phyloP scores from a whole-genome alignment of 768 basidiomycete species.

The Trametes cinnabarina region DNA sequence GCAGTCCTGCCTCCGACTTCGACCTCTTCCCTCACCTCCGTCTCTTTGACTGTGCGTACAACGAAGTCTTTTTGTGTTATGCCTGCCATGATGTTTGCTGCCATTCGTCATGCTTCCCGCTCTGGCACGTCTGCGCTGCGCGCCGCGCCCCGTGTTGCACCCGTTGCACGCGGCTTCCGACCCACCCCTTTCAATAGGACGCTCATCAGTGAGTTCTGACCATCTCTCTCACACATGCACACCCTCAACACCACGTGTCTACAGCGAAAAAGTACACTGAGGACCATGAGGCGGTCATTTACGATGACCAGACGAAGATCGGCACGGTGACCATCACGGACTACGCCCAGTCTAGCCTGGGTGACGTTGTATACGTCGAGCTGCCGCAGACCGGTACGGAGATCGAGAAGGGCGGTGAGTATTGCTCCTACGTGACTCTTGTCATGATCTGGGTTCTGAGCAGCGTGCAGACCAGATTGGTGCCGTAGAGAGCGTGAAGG shows the following conservation, averaged over 20 bases:
- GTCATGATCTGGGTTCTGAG: not conserved
- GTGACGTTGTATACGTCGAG: slow-evolving; percentile 98
- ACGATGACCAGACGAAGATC: slow-evolving; percentile 72
- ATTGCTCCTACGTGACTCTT: not conserved
- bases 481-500: slow-evolving; percentile 95
- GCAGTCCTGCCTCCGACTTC: slow-evolving; percentile 7
- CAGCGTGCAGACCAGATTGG: slow-evolving; percentile 68
- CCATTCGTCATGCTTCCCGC: slow-evolving; percentile 32
- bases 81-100: slow-evolving; percentile 27
- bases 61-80: not conserved
- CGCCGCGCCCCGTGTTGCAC: slow-evolving; percentile 26
- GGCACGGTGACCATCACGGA: slow-evolving; percentile 87
- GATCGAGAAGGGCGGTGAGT: slow-evolving; percentile 74
- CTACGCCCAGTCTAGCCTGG: slow-evolving; percentile 87
- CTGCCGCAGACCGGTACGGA: slow-evolving; percentile 64
- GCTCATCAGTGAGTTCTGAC: slow-evolving; percentile 56
- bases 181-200: slow-evolving; percentile 42
- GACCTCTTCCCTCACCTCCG: slow-evolving; percentile 3
- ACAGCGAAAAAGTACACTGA: slow-evolving; percentile 76
- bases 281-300: slow-evolving; percentile 85
- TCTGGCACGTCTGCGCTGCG: slow-evolving; percentile 27
- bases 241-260: slow-evolving; percentile 9
- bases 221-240: not conserved
- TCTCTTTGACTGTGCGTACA: not conserved
- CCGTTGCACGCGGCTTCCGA: slow-evolving; percentile 24